Percentiles rank a stretch among this genome's conserved stretches.
phyloP scores from a whole-genome alignment of 805 yeast genomes.

The Candida sonorensis region DNA sequence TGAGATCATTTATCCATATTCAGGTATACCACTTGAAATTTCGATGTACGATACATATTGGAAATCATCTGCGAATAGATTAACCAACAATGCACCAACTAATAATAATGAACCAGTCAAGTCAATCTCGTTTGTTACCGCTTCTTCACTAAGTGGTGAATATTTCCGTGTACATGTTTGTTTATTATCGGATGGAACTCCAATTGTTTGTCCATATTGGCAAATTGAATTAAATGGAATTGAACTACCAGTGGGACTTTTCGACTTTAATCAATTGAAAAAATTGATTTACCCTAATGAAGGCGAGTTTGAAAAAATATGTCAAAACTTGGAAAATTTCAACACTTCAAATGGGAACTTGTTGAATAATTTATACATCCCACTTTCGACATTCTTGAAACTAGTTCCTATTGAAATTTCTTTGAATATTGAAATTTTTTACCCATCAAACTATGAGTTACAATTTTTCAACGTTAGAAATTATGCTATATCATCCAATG shows the following conservation, averaged over 20 bases:
- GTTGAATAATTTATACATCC: slow-evolving; percentile 43
- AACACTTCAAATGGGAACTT: slow-evolving; percentile 15
- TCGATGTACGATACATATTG: slow-evolving; percentile 94
- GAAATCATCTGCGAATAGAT: too few species aligned
- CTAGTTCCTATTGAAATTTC: slow-evolving; percentile 54
- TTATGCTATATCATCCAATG: slow-evolving; percentile 17
- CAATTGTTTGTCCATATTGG: slow-evolving; percentile 72
- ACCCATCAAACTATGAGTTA: slow-evolving; percentile 51
- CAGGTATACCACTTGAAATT: slow-evolving; percentile 77
- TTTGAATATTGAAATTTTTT: slow-evolving; percentile 66
- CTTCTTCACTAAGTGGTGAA: slow-evolving; percentile 81
- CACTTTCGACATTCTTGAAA: slow-evolving; percentile 53
- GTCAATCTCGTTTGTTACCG: slow-evolving; percentile 71
- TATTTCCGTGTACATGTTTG: slow-evolving; percentile 68
- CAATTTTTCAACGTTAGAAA: slow-evolving; percentile 23
- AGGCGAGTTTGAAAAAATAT: slow-evolving; percentile 9
- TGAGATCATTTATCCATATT: slow-evolving; percentile 83
- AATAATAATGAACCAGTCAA: slow-evolving; percentile 15
- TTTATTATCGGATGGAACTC: slow-evolving; percentile 74
- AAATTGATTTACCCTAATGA: slow-evolving; percentile 18
- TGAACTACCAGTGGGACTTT: slow-evolving; percentile 52
- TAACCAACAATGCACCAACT: too few species aligned
- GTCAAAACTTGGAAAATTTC: slow-evolving; percentile 11
- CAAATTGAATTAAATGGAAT: slow-evolving; percentile 42
- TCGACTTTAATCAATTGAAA: slow-evolving; percentile 40